Conservation (phyloP, 495 filamentous ascomycete genomes). For the Talaromyces adpressus region DNA sequence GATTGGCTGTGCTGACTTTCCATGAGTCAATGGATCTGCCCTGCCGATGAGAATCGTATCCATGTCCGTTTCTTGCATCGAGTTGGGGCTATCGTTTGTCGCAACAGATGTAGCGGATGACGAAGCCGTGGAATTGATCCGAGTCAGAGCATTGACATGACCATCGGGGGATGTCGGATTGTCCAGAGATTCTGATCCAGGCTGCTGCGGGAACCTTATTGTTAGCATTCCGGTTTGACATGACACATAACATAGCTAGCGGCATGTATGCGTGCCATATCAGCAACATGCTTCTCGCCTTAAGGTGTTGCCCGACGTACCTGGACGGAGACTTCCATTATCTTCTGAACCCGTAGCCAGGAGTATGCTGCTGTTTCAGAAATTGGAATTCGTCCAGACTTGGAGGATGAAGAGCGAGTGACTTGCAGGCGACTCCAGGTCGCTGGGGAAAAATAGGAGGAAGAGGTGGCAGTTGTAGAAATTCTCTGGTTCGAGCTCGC, state of each 20-base stretch:
- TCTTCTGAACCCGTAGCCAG: conserved; percentile 8
- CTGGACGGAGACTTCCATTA: conserved; percentile 6
- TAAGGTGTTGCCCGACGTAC: not conserved
- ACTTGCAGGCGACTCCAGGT: not conserved
- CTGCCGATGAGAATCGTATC: not conserved
- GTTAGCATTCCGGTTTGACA: not conserved
- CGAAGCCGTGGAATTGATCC: not conserved
- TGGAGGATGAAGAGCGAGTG: conserved; percentile 5
- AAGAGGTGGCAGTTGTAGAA: not conserved
- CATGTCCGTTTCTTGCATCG: not conserved
- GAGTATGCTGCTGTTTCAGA: conserved; percentile 10
- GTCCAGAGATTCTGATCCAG: conserved; percentile 1
- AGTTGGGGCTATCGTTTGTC: not conserved
- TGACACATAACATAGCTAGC: not conserved
- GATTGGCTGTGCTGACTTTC: not conserved
- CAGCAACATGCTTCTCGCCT: not conserved
- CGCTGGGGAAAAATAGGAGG: not conserved
- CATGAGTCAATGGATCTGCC: not conserved
- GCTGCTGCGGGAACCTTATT: conserved; percentile 1
- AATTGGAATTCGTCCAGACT: conserved; percentile 4
- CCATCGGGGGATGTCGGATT: not conserved
- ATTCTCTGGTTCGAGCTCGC: not conserved
- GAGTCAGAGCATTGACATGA: not conserved
- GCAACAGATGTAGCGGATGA: not conserved
- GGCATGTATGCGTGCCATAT: not conserved